phyloP scores from a whole-genome alignment of 352 stramenopile species.

The Phytophthora citricola region DNA sequence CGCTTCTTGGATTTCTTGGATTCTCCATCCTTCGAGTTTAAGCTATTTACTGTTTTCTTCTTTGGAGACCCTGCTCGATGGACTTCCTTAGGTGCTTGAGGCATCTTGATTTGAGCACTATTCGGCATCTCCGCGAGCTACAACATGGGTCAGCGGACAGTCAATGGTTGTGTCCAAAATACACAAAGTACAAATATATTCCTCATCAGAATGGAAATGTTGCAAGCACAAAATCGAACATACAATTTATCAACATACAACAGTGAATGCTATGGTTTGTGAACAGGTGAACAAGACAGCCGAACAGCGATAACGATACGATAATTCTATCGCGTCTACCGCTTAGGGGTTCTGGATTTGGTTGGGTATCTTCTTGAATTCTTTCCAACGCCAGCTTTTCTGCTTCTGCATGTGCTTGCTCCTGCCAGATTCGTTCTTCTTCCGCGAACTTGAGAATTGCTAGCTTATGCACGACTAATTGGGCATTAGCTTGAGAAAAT shows the following conservation, averaged over 20 bases:
- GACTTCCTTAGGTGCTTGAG: neutral
- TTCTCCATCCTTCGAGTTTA: neutral
- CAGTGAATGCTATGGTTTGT: too few species aligned
- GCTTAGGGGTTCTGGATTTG: neutral
- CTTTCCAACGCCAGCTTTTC: conserved; percentile 3
- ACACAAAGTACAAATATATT: too few species aligned
- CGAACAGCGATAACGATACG: too few species aligned
- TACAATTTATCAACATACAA: too few species aligned
- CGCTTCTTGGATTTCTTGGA: conserved; percentile 2
- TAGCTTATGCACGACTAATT: conserved; percentile 26
- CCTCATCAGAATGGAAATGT: too few species aligned
- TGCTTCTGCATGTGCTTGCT: conserved; percentile 31
- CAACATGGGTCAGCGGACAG: too few species aligned
- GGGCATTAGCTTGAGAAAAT: conserved; percentile 40
- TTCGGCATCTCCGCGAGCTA: too few species aligned
- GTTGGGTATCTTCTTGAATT: conserved; percentile 20
- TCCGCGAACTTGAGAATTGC: conserved; percentile 35
- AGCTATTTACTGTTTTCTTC: conserved; percentile 1
- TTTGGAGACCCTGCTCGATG: neutral
- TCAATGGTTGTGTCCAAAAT: too few species aligned
- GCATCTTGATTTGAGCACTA: too few species aligned
- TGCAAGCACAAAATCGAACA: too few species aligned
- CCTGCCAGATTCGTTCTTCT: conserved; percentile 39
- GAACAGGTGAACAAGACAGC: too few species aligned
- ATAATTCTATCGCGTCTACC: conserved; percentile 2